phyloP scores from a whole-genome alignment of 2,329 filamentous ascomycete species.

The Arthrobotrys sphaeroides region DNA sequence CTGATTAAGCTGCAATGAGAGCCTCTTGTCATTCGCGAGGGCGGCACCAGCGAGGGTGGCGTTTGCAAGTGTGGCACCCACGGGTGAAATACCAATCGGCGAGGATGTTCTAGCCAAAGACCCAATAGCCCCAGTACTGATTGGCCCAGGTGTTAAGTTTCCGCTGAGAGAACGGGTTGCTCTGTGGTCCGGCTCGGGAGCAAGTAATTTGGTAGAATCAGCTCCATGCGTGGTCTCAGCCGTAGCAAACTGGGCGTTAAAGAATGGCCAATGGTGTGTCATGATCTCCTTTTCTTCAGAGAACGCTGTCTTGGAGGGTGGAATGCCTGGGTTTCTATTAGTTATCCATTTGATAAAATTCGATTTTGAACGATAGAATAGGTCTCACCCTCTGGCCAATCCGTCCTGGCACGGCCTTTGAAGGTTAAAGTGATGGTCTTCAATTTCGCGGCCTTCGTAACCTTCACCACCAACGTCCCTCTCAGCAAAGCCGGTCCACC shows the following conservation, averaged over 20 bases:
- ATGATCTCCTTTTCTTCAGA: slow-evolving; percentile 85
- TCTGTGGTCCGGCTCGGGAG: slow-evolving; percentile 59
- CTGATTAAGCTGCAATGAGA: slow-evolving; percentile 82
- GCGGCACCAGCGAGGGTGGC: slow-evolving; percentile 61
- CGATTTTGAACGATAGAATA: neutral
- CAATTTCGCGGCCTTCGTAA: slow-evolving; percentile 90
- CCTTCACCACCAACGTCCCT: slow-evolving; percentile 80
- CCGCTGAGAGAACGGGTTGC: slow-evolving; percentile 60
- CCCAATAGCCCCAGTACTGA: slow-evolving; percentile 56
- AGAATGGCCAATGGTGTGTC: slow-evolving; percentile 90
- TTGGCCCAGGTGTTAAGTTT: too few relatives aligned
- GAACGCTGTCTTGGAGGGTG: slow-evolving; percentile 82
- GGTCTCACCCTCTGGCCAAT: slow-evolving; percentile 86
- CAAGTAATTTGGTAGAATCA: slow-evolving; percentile 70
- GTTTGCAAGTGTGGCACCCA: slow-evolving; percentile 63
- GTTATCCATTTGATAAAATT: neutral
- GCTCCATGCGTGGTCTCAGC: slow-evolving; percentile 71
- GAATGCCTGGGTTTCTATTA: slow-evolving; percentile 70
- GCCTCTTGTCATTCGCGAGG: slow-evolving; percentile 68
- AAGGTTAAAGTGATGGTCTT: slow-evolving; percentile 90
- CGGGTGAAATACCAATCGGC: slow-evolving; percentile 58
- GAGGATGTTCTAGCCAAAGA: slow-evolving; percentile 56
- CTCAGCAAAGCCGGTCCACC: slow-evolving; percentile 82
- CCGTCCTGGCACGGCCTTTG: slow-evolving; percentile 82
- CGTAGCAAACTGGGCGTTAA: slow-evolving; percentile 76